Conservation (phyloP, 345 rosid genomes). For the Hevea brasiliensis region DNA sequence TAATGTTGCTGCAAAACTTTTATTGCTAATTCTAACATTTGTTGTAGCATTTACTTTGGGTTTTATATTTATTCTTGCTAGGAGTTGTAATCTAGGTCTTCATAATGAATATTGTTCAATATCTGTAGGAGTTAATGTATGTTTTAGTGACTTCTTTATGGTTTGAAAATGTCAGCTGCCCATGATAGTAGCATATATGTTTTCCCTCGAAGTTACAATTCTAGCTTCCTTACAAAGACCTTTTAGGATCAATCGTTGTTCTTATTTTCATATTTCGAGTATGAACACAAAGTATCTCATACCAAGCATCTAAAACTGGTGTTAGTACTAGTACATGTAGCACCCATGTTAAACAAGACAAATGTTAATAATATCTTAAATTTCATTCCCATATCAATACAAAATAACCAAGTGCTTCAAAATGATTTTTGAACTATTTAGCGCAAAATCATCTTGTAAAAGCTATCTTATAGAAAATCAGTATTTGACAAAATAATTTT, state of each 20-base stretch:
- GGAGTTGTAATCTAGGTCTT: constrained; percentile 21
- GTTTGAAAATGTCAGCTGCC: constrained; percentile 61
- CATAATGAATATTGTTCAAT: constrained; percentile 59
- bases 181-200: constrained; percentile 61
- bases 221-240: constrained; percentile 88
- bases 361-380: neutral
- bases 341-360: too few species aligned
- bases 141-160: constrained; percentile 62
- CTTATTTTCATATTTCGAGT: constrained; percentile 73
- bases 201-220: constrained; percentile 75
- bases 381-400: neutral
- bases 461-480: too few species aligned
- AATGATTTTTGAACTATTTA: too few species aligned
- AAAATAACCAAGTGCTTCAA: too few species aligned
- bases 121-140: constrained; percentile 65
- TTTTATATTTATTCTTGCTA: constrained; percentile 7
- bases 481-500: too few species aligned
- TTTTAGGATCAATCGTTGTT: constrained; percentile 70
- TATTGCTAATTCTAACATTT: too few species aligned
- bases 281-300: constrained; percentile 75
- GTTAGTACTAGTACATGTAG: constrained; percentile 82
- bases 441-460: too few species aligned
- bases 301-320: constrained; percentile 72
- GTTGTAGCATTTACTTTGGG: neutral
- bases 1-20: too few species aligned